Evolutionary conservation across 2,329 filamentous ascomycete species (phyloP).

Genomic region (Aspergillus sp.): DNA sequence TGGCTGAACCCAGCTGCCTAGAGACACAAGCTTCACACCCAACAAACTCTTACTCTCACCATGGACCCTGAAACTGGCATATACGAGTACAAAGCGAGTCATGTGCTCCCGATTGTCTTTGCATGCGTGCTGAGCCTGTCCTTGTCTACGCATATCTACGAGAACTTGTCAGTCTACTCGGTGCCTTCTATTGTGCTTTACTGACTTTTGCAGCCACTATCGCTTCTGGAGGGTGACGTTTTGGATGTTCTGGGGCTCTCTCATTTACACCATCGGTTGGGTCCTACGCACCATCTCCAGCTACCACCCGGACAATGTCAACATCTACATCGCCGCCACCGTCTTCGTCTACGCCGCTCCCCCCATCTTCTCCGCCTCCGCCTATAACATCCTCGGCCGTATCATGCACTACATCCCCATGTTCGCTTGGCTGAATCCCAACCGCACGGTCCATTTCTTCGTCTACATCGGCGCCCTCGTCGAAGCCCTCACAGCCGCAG

Average conservation of each 20-base stretch:
- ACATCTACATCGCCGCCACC: conserved; percentile 9
- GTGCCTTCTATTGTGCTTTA: neutral
- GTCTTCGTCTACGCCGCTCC: conserved; percentile 12
- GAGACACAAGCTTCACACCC: neutral
- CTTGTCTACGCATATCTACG: neutral
- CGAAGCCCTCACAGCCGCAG: conserved; percentile 8
- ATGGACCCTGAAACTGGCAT: conserved; percentile 1
- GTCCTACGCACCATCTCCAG: conserved; percentile 10
- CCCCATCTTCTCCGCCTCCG: conserved; percentile 7
- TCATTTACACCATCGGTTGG: conserved; percentile 11
- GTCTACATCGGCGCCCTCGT: conserved; percentile 9
- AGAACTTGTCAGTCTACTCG: conserved; percentile 5
- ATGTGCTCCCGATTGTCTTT: conserved; percentile 13
- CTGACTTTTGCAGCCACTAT: neutral
- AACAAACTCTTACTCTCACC: neutral
- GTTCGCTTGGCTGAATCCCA: conserved; percentile 13
- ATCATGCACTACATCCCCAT: conserved; percentile 14
- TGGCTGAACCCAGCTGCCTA: neutral
- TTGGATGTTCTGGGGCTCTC: conserved; percentile 10
- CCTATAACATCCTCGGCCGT: conserved; percentile 11
- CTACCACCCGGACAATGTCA: neutral
- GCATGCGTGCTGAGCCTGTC: conserved; percentile 1
- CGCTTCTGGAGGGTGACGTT: conserved; percentile 13
- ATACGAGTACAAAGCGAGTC: conserved; percentile 8
- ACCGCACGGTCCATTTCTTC: conserved; percentile 11